Percentiles rank a stretch among this genome's conserved stretches.
Evolutionary conservation across 805 yeast genomes (phyloP).

Genomic region (Yamadazyma akitaensis): DNA sequence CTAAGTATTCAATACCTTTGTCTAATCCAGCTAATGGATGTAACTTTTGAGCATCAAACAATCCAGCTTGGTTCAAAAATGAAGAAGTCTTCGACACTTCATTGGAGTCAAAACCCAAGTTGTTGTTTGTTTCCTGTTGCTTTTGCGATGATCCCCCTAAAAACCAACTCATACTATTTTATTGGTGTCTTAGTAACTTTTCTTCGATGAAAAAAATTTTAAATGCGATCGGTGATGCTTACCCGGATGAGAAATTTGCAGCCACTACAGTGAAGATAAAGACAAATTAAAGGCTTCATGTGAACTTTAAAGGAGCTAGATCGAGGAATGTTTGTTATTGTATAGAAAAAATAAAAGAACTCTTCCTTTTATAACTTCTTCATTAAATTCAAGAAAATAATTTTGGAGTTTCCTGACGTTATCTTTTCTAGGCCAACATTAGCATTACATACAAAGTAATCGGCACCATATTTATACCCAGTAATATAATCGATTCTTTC

Average conservation of each 20-base stretch:
- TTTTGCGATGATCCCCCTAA: conserved; percentile 38
- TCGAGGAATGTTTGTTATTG: too few relatives aligned
- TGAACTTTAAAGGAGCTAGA: too few relatives aligned
- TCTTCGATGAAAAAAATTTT: conserved; percentile 6
- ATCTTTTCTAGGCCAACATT: neutral
- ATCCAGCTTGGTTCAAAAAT: conserved; percentile 57
- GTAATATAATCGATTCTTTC: neutral
- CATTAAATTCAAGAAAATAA: too few relatives aligned
- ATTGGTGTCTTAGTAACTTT: neutral
- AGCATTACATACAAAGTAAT: neutral
- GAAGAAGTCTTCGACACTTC: conserved; percentile 61
- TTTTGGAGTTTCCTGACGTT: neutral
- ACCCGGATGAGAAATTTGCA: conserved; percentile 10
- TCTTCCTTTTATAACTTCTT: too few relatives aligned
- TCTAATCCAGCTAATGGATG: conserved; percentile 94
- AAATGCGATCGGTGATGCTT: conserved; percentile 5
- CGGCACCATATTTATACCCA: neutral
- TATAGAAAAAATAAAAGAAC: too few relatives aligned
- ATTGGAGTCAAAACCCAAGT: conserved; percentile 63
- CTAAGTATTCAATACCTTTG: conserved; percentile 84
- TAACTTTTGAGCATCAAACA: conserved; percentile 59
- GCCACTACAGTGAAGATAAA: neutral
- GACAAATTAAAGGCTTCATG: neutral
- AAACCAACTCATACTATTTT: conserved; percentile 33
- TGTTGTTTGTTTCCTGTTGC: conserved; percentile 17